These are phyloP conservation scores for Ogataea trehalophila DNA, from an alignment of 805 yeast genomes.

Conservation along the genomic window DNA sequence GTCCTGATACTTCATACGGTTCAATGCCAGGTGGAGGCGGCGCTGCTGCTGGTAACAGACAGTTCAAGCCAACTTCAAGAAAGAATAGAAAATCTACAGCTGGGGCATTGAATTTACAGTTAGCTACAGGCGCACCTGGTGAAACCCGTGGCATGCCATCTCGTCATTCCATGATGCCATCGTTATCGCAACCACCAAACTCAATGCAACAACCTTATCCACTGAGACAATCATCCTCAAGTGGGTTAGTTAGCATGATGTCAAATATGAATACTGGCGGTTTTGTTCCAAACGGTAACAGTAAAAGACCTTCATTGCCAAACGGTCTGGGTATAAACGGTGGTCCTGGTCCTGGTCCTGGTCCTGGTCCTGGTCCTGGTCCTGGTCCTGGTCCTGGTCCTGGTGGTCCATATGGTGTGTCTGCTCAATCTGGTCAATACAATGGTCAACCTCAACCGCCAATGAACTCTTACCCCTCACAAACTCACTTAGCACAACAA, in stretches of 20 bases:
- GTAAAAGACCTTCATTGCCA: slow-evolving; percentile 16
- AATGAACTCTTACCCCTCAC: background rate
- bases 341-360: no score
- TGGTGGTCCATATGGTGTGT: slow-evolving; percentile 6
- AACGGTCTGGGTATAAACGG: slow-evolving; percentile 19
- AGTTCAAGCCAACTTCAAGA: slow-evolving; percentile 39
- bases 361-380: no score
- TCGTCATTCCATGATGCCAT: slow-evolving; percentile 28
- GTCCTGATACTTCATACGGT: slow-evolving; percentile 16
- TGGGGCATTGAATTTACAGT: slow-evolving; percentile 23
- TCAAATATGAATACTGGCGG: background rate
- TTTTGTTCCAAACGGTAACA: slow-evolving; percentile 8
- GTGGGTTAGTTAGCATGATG: slow-evolving; percentile 4
- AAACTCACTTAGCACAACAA: background rate
- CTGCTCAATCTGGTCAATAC: background rate
- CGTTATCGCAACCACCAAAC: slow-evolving; percentile 9
- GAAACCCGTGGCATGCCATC: slow-evolving; percentile 28
- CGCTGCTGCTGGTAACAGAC: slow-evolving; percentile 17
- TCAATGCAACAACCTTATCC: slow-evolving; percentile 2
- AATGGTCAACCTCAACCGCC: background rate
- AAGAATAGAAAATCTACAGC: slow-evolving; percentile 40
- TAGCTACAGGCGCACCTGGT: slow-evolving; percentile 10
- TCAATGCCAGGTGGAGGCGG: slow-evolving; percentile 12
- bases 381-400: no score
- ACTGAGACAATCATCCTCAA: slow-evolving; percentile 18